Evolutionary conservation across 2,329 filamentous ascomycete genomes (phyloP), one percentile per base, ranked within the genome.

Genomic region (Exophiala mesophila): DNA sequence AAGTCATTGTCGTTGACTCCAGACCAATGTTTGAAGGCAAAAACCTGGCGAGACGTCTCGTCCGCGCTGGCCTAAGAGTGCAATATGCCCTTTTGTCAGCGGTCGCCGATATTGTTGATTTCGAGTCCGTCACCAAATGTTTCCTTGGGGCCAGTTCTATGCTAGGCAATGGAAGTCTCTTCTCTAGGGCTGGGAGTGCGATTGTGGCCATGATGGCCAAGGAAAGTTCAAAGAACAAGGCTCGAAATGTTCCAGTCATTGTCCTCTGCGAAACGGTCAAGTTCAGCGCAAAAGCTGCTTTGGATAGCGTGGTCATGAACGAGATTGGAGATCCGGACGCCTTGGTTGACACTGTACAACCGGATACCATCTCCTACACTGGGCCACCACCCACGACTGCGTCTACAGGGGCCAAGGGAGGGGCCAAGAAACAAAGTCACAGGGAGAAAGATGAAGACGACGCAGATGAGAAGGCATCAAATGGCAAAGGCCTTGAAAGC

Each of bases 251-350:
- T 26, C 85, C 86, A 1, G 87, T 97, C 45, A 82, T 94, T 23
- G 87, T 94, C 3, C 84, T 94, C 45, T 95, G 88, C 63, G 90
- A 97, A 69, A 92, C 85, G 3, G 82, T 97, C 68, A 98, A 97
- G 67, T 96, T 97, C 63, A 85, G 92, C 57, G 82, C 88, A 56
- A 83, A 88, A 44, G 87, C 96, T 8, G 85, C 88, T 5, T 79
- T 94, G 10, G 92, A 97, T 66, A 90, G 88, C 17, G 86, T 97
- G 53, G 90, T 92, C 30, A 83, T 88, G 58, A 98, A 98, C 63
- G 92, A 98, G 69, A 83, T 96, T 49, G 88, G 79, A 66, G 75
- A 89, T 63, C 59, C 87, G 65, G 78, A 84, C 63, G 73, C 87
- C 67, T 67, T 85, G 18, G 61, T 69, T n/a, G 52, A 57, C 17